Percentiles rank a stretch among this genome's conserved stretches.
Evolutionary conservation across 805 yeast species (phyloP).

Genomic region (Candida jianshihensis): DNA sequence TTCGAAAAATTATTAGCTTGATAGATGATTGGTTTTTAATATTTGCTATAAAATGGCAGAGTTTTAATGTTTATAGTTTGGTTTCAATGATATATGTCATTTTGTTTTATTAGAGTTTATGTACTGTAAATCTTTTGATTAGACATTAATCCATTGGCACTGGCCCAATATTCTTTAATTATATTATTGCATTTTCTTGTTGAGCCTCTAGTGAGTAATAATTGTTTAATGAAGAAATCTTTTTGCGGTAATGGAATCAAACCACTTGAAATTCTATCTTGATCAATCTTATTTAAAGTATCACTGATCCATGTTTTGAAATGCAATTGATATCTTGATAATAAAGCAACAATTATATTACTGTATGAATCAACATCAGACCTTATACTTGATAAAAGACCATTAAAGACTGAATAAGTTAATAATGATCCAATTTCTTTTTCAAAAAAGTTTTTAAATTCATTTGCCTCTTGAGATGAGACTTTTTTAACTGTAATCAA

Average conservation of each 20-base stretch:
- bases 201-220: slow-evolving; percentile 59
- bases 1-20: slow-evolving; percentile 18
- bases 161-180: slow-evolving; percentile 59
- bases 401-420: slow-evolving; percentile 31
- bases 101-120: slow-evolving; percentile 5
- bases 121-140: slow-evolving; percentile 12
- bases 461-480: slow-evolving; percentile 32
- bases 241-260: slow-evolving; percentile 24
- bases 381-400: slow-evolving; percentile 44
- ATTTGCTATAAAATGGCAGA: not conserved
- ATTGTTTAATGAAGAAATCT: slow-evolving; percentile 44
- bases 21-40: not conserved
- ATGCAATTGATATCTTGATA: slow-evolving; percentile 42
- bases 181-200: slow-evolving; percentile 47
- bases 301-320: slow-evolving; percentile 42
- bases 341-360: slow-evolving; percentile 40
- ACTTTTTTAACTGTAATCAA: slow-evolving; percentile 41
- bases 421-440: slow-evolving; percentile 22
- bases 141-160: slow-evolving; percentile 44
- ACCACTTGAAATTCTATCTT: slow-evolving; percentile 18
- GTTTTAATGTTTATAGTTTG: no score
- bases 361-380: slow-evolving; percentile 56
- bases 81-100: not conserved
- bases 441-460: slow-evolving; percentile 25
- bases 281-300: slow-evolving; percentile 23